Conservation (phyloP, 2,329 filamentous ascomycete genomes). For the Myriosclerotinia duriaeana region DNA sequence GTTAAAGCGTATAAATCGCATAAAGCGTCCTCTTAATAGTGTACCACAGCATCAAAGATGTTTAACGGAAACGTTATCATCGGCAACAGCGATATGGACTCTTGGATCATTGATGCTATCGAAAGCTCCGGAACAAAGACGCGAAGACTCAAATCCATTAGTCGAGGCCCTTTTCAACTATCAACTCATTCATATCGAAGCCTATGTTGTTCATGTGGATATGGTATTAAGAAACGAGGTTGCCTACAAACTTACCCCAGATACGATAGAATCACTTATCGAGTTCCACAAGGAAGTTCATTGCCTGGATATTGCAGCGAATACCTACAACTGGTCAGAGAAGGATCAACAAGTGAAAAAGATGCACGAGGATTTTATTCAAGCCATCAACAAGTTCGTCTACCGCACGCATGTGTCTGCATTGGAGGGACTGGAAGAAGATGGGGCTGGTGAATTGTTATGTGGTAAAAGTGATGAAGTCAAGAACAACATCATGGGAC, state of each 20-base stretch:
- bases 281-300: conserved; percentile 97
- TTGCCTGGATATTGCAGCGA: conserved; percentile 84
- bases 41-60: conserved; percentile 94
- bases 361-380: conserved; percentile 92
- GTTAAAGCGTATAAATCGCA: conserved; percentile 91
- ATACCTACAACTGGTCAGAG: conserved; percentile 91
- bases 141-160: conserved; percentile 76
- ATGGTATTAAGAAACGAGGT: conserved; percentile 98
- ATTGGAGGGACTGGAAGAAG: conserved; percentile 93
- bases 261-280: conserved; percentile 89
- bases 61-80: conserved; percentile 90
- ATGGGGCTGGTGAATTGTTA: conserved; percentile 89
- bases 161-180: conserved; percentile 90
- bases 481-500: conserved; percentile 77
- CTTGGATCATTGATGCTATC: conserved; percentile 89
- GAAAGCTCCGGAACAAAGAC: conserved; percentile 84
- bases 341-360: conserved; percentile 97
- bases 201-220: conserved; percentile 98
- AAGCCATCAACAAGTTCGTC: conserved; percentile 96
- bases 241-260: conserved; percentile 93
- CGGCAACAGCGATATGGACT: conserved; percentile 88
- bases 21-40: conserved; percentile 96
- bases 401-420: conserved; percentile 86
- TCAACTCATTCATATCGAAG: conserved; percentile 88
- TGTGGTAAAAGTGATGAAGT: conserved; percentile 91